phyloP scores from a whole-genome alignment of 345 rosid genomes.

The Crucihimalaya himalaica region DNA sequence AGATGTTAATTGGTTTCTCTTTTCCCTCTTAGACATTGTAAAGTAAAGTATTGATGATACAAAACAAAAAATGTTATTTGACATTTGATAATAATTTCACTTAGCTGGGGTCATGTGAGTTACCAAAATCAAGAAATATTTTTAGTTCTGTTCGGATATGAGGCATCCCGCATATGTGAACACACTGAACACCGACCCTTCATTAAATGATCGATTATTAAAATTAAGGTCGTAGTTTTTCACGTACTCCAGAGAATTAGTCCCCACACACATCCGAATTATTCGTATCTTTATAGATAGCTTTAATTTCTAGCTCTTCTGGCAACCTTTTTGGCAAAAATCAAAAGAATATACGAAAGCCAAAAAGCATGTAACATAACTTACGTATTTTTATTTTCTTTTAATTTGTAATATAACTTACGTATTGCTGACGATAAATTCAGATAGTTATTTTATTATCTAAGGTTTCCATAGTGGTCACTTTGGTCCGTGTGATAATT shows the following conservation, averaged over 20 bases:
- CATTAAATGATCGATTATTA: background rate
- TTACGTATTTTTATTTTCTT: background rate
- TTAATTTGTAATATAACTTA: background rate
- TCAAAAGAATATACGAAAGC: background rate
- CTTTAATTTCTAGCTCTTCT: conserved; percentile 17
- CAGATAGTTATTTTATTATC: background rate
- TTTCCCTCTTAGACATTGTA: background rate
- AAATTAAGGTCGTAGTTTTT: background rate
- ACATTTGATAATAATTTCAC: background rate
- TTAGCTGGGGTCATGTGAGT: conserved; percentile 9
- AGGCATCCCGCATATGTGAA: conserved; percentile 22
- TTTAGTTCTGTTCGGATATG: background rate
- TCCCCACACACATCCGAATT: conserved; percentile 7
- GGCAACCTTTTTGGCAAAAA: conserved; percentile 2
- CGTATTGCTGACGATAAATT: conserved; percentile 20
- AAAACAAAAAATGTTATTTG: background rate
- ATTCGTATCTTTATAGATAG: background rate
- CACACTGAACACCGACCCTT: conserved; percentile 27
- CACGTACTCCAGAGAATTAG: background rate
- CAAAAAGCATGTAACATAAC: background rate
- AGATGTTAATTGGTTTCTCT: background rate
- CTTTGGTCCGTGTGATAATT: conserved; percentile 27
- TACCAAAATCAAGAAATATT: background rate
- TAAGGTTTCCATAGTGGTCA: conserved; percentile 28
- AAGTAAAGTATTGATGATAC: background rate